phyloP scores from a whole-genome alignment of 139 green algal genomes.

The Chlorella sp. region DNA sequence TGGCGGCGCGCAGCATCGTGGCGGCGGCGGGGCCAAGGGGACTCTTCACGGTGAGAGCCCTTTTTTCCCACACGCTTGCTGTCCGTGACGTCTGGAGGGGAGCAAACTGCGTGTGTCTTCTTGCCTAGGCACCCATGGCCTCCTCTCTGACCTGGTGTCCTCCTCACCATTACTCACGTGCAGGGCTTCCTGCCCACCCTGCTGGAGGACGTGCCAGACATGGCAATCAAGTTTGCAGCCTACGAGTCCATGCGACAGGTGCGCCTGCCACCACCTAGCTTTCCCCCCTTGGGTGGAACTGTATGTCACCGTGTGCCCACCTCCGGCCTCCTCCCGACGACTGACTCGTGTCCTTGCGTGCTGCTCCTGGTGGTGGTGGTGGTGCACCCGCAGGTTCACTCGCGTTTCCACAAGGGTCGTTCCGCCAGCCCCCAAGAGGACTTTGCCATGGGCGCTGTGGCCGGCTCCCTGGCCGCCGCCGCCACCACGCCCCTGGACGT shows the following conservation, averaged over 20 bases:
- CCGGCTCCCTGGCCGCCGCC: constrained; percentile 68
- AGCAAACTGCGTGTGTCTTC: too few species aligned
- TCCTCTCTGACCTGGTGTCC: too few species aligned
- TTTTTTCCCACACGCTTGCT: too few species aligned
- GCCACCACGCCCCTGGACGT: constrained; percentile 87
- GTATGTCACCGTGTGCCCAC: too few species aligned
- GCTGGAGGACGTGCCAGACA: constrained; percentile 85
- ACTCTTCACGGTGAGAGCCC: constrained; percentile 77
- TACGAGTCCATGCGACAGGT: constrained; percentile 52
- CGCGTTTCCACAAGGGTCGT: neutral
- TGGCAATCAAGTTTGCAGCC: constrained; percentile 83
- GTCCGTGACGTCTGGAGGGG: too few species aligned
- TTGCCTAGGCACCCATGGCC: too few species aligned
- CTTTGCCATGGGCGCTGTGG: constrained; percentile 67
- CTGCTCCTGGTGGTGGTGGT: too few species aligned
- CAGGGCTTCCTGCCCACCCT: constrained; percentile 72
- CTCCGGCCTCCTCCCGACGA: too few species aligned
- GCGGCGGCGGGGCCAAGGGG: constrained; percentile 50
- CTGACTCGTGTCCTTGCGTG: too few species aligned
- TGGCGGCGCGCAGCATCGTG: constrained; percentile 50
- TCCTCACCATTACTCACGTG: too few species aligned
- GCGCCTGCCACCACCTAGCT: too few species aligned
- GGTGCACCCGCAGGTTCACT: neutral
- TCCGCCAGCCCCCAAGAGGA: constrained; percentile 27
- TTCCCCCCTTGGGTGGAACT: too few species aligned